Percentiles rank a stretch among this genome's conserved stretches.
Evolutionary conservation across 2,329 filamentous ascomycete species (phyloP).

Genomic region (Dactylellina drechsleri): DNA sequence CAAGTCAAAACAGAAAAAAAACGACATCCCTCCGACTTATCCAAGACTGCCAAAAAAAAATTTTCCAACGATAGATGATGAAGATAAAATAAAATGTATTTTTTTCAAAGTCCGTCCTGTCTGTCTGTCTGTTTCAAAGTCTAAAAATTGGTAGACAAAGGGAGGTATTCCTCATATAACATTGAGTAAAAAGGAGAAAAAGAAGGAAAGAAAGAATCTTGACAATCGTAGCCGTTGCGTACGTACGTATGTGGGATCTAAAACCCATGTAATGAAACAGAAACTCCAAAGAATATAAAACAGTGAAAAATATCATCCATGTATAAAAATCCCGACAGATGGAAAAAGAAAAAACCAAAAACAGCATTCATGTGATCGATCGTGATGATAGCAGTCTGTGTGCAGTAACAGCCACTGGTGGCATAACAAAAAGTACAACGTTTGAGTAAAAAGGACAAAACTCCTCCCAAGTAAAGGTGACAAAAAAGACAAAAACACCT

Average conservation of each 20-base stretch:
- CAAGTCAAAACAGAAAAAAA: too few species aligned
- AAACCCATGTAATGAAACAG: conserved; percentile 8
- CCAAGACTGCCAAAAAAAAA: too few species aligned
- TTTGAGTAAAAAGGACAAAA: conserved; percentile 16
- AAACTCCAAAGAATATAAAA: conserved; percentile 27
- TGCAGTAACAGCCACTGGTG: too few species aligned
- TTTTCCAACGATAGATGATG: too few species aligned
- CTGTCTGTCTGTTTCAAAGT: too few species aligned
- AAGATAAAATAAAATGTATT: too few species aligned
- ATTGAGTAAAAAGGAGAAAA: too few species aligned
- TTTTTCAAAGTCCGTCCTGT: too few species aligned
- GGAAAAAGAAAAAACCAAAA: conserved; percentile 1
- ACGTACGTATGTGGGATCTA: not conserved
- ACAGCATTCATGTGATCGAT: not conserved
- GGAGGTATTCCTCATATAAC: too few species aligned
- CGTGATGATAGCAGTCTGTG: not conserved
- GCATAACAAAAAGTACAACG: not conserved
- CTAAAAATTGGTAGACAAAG: conserved; percentile 7
- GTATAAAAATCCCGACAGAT: conserved; percentile 22
- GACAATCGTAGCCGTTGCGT: not conserved
- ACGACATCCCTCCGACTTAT: too few species aligned
- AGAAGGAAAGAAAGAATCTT: not conserved
- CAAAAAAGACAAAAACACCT: conserved; percentile 16
- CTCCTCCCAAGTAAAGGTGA: conserved; percentile 7
- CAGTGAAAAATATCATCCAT: conserved; percentile 6